Evolutionary conservation across 192 early-diverging fungal species (phyloP).

Genomic region (Oehlia diaphana): DNA sequence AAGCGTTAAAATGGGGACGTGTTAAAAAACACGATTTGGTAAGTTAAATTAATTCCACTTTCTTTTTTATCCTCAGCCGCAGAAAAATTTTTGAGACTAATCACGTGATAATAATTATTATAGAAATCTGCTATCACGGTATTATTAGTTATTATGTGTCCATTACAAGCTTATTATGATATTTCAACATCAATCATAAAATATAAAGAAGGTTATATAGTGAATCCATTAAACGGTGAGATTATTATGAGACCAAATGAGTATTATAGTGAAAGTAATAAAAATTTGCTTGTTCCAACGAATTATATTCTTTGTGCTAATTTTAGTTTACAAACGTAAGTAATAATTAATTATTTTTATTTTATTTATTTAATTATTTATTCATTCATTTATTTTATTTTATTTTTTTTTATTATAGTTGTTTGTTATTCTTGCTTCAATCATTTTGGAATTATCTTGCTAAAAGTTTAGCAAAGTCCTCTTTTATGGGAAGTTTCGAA

Average conservation of each 20-base stretch:
- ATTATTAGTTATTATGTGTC: constrained; percentile 10
- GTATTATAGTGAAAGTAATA: constrained; percentile 33
- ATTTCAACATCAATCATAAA: constrained; percentile 34
- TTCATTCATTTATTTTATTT: not conserved
- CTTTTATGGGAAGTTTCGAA: constrained; percentile 47
- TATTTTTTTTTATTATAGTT: constrained; percentile 29
- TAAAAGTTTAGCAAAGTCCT: constrained; percentile 39
- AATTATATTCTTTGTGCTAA: constrained; percentile 42
- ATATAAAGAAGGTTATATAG: constrained; percentile 39
- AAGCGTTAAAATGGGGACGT: constrained; percentile 23
- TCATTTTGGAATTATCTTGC: constrained; percentile 49
- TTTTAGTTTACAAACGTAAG: constrained; percentile 46
- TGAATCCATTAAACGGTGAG: constrained; percentile 29
- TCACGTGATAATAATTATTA: not conserved
- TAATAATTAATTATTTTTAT: not conserved
- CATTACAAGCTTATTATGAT: constrained; percentile 25
- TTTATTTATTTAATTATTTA: not conserved
- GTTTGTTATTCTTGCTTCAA: constrained; percentile 42
- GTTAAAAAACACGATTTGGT: constrained; percentile 27
- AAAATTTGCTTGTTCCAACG: constrained; percentile 12
- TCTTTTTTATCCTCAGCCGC: not conserved
- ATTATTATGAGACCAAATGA: constrained; percentile 28
- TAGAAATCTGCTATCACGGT: constrained; percentile 27
- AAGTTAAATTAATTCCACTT: not conserved
- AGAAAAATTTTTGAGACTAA: not conserved